Evolutionary conservation across 129 eudicot species (phyloP), one percentile per base, ranked within the genome.

Genomic region (Artemisia annua): DNA sequence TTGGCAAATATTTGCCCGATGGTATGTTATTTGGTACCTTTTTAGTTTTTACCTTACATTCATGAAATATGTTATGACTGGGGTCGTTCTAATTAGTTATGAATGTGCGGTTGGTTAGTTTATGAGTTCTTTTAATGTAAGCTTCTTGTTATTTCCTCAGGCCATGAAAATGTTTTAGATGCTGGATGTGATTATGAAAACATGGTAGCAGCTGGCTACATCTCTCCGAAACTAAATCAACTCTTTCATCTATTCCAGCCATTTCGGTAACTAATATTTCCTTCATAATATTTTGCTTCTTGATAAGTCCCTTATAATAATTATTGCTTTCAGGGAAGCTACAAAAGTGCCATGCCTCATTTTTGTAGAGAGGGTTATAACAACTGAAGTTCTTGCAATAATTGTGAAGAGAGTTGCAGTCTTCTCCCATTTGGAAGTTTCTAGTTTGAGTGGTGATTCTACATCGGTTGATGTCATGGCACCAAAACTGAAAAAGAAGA

Each of bases 361-460:
- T 81, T 85, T 85, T 66, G 94, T 87, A n/a, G 97, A 90, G 43
- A 80, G 79, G 76, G 79, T 75, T 35, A 77, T 90, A 68, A 83
- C 91, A 2, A 89, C 94, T 48, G 83, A 87, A 83, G 97, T 87
- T 74, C 81, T 87, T 72, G 85, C 77, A 77, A 77, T 84, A 63
- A 49, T 87, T 16, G 43, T 85, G 69, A 85, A 83, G 74, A 77
- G 78, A 79, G 48, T 79, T 52, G n/a, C 78, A 43, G 72, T 28
- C 48, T 69, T 87, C 9, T 87, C 89, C 71, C 84, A 85, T 76
- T 69, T 87, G 22, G 49, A 71, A 51, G 76, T 80, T 66, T 81
- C 93, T 7, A 87, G 77, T 66, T 22, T 87, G 85, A 87, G 87
- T 46, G 87, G 91, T 75, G 79, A 85, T 77, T 65, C 61, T 51